These are phyloP conservation scores for Didymella pomorum DNA, from an alignment of 2,329 filamentous ascomycete genomes.

Conservation along the genomic window DNA sequence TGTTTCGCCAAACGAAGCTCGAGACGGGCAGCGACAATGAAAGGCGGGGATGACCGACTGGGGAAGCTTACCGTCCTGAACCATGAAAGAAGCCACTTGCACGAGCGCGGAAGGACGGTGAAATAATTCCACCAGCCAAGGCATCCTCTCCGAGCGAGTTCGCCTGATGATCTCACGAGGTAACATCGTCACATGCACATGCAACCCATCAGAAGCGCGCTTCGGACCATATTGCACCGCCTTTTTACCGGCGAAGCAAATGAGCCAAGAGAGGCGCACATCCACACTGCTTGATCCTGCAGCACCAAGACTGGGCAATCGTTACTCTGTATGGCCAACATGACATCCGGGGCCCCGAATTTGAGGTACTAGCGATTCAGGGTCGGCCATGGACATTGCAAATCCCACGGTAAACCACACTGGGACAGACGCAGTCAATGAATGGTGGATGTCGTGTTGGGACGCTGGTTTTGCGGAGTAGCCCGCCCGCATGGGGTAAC, in stretches of 20 bases:
- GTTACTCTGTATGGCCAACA: constrained; percentile 29
- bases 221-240: constrained; percentile 36
- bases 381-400: background rate
- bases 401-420: constrained; percentile 23
- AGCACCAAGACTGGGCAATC: constrained; percentile 26
- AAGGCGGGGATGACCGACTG: constrained; percentile 13
- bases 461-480: constrained; percentile 34
- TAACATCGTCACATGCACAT: constrained; percentile 30
- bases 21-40: constrained; percentile 5
- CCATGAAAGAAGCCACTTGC: constrained; percentile 25
- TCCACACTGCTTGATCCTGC: constrained; percentile 34
- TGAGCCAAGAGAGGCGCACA: constrained; percentile 34
- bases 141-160: constrained; percentile 22
- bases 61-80: constrained; percentile 12
- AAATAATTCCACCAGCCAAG: constrained; percentile 38
- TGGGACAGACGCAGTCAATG: constrained; percentile 9
- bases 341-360: constrained; percentile 20
- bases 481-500: constrained; percentile 32
- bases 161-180: constrained; percentile 31
- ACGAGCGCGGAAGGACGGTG: constrained; percentile 17
- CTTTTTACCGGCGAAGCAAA: constrained; percentile 22
- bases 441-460: constrained; percentile 23
- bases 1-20: constrained; percentile 7
- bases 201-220: constrained; percentile 21
- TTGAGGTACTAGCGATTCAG: constrained; percentile 26